phyloP scores from a whole-genome alignment of 2,329 filamentous ascomycete genomes.

The Fusarium mexicanum region DNA sequence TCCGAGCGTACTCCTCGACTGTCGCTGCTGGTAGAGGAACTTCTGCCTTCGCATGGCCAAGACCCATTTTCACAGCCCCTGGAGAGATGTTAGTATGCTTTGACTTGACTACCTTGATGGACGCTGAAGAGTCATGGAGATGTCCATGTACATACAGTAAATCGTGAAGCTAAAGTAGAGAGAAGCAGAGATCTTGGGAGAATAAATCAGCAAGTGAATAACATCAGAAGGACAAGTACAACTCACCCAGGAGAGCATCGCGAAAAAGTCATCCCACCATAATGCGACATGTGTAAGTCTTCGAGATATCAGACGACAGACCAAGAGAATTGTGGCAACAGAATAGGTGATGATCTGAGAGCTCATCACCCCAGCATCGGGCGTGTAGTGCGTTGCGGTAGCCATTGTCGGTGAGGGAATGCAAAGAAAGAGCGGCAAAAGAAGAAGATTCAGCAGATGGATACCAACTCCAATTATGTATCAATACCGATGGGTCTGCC shows the following conservation, averaged over 20 bases:
- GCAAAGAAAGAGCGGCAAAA: background rate
- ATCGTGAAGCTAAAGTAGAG: constrained; percentile 25
- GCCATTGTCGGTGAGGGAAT: background rate
- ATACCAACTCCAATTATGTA: background rate
- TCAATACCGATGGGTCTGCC: background rate
- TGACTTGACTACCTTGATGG: background rate
- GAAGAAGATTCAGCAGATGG: background rate
- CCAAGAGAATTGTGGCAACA: constrained; percentile 7
- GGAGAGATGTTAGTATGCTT: background rate
- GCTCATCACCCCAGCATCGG: constrained; percentile 25
- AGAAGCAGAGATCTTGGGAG: constrained; percentile 3
- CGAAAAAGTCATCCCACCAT: constrained; percentile 29
- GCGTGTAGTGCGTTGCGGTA: background rate
- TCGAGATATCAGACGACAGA: constrained; percentile 20
- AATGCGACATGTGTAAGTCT: constrained; percentile 18
- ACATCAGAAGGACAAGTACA: background rate
- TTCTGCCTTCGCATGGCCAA: constrained; percentile 18
- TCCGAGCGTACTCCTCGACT: constrained; percentile 26
- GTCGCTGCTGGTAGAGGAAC: constrained; percentile 1
- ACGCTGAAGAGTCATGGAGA: background rate
- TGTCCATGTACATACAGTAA: constrained; percentile 13
- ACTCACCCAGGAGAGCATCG: constrained; percentile 23
- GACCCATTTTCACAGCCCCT: constrained; percentile 23
- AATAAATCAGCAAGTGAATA: background rate
- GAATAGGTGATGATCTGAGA: constrained; percentile 19